A percentile compares a stretch with the other conserved stretches of the same genome.
These are phyloP conservation scores for Corinectria fuckeliana DNA, from an alignment of 2,329 filamentous ascomycete species.

Conservation along the genomic window DNA sequence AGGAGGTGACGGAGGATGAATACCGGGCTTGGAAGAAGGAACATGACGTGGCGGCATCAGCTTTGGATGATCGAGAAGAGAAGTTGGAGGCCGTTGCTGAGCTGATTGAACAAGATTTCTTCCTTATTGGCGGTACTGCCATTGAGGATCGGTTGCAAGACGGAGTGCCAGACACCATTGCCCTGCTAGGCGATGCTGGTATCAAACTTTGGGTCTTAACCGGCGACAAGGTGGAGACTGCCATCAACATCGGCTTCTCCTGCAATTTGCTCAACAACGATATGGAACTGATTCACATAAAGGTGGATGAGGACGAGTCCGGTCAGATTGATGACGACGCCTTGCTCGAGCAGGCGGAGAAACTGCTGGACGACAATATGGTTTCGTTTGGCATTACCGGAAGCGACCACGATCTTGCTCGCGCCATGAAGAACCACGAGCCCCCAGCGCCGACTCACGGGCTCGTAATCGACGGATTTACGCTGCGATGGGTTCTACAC, in stretches of 20 bases:
- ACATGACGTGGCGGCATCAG: constrained; percentile 84
- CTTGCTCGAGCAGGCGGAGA: constrained; percentile 65
- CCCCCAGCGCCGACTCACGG: constrained; percentile 88
- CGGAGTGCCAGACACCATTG: constrained; percentile 94
- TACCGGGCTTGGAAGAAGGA: constrained; percentile 85
- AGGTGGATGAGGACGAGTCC: constrained; percentile 76
- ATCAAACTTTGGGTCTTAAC: constrained; percentile 99
- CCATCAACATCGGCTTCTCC: constrained; percentile 99
- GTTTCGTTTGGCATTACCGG: constrained; percentile 79
- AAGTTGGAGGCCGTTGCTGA: constrained; percentile 91
- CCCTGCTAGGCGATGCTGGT: constrained; percentile 86
- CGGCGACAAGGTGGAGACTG: constrained; percentile 98
- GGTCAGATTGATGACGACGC: constrained; percentile 54
- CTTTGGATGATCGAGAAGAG: constrained; percentile 86
- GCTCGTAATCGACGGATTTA: constrained; percentile 93
- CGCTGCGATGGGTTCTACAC: constrained; percentile 84
- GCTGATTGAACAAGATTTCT: constrained; percentile 87
- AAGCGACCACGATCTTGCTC: constrained; percentile 81
- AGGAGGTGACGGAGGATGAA: constrained; percentile 79
- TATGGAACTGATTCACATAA: constrained; percentile 94
- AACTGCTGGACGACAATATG: constrained; percentile 77
- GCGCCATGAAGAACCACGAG: constrained; percentile 82
- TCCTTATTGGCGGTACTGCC: constrained; percentile 88
- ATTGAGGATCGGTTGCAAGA: constrained; percentile 98
- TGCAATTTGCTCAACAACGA: constrained; percentile 97